phyloP scores from a whole-genome alignment of 768 basidiomycete species.

The Tricholoma hemisulphureum region DNA sequence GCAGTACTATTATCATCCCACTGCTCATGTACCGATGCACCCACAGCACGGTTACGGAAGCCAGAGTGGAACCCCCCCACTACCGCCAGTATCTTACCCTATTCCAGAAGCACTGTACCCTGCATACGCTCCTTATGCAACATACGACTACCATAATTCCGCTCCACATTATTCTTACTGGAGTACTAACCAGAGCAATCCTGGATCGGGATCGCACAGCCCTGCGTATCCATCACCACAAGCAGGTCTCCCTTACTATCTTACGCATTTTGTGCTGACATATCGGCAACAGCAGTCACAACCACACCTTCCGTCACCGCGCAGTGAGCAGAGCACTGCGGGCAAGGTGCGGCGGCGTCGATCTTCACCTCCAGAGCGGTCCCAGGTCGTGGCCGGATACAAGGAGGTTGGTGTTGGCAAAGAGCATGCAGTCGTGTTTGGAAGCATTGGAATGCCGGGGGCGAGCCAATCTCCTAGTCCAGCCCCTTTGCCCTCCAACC shows the following conservation, averaged over 20 bases:
- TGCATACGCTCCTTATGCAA: not conserved
- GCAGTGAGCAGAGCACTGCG: not conserved
- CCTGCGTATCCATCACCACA: conserved; percentile 21
- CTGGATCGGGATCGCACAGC: conserved; percentile 25
- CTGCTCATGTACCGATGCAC: not conserved
- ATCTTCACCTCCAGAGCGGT: not conserved
- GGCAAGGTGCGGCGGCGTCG: not conserved
- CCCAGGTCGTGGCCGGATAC: not conserved
- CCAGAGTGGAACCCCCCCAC: not conserved
- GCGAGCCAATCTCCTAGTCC: conserved; percentile 26
- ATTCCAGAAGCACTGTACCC: not conserved
- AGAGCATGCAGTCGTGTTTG: conserved; percentile 46
- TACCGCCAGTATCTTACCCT: not conserved
- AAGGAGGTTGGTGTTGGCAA: not conserved
- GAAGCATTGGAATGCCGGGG: conserved; percentile 42
- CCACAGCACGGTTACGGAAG: not conserved
- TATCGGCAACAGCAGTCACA: conserved; percentile 13
- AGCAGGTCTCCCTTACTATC: conserved; percentile 11
- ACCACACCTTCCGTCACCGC: conserved; percentile 1
- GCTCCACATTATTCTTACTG: conserved; percentile 31
- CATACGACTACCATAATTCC: not conserved
- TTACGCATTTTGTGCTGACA: conserved; percentile 4
- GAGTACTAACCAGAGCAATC: conserved; percentile 26
- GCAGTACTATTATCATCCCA: conserved; percentile 6
- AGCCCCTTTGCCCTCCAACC: not conserved